Evolutionary conservation across 2,329 filamentous ascomycete species (phyloP), one percentile per base, ranked within the genome.

Genomic region (Ceratocystis cubensis): DNA sequence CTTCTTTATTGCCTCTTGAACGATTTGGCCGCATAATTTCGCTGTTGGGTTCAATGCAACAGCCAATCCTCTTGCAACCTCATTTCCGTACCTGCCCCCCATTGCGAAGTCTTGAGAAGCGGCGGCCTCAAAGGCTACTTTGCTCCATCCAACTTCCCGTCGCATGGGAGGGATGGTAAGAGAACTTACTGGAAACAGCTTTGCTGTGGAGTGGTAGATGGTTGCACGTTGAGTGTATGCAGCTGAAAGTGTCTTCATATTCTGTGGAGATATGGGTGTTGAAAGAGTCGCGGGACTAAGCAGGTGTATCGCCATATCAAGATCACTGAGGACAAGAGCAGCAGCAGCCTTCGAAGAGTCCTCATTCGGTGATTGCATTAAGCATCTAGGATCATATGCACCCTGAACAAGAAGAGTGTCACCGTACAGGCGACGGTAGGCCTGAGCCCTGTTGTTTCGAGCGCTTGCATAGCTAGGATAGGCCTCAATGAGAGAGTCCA

Each of bases 401-500:
- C 75, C 75, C 28, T 75, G 71, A 45, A 84, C 73, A 25, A 87
- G 75, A 72, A 85, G 78, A 1, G 77, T 75, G 71, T 88, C 85
- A 10, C 85, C 86, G 69, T 87, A 84, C 66, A 85, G 75, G 61
- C 86, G 78, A 25, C 87, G 77, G 37, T 82, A 71, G 7, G 86
- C 80, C 73, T 92, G 89, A 2, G 86, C 88, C 63, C 88, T 81
- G 74, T 93, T 92, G 73, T 91, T 88, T 67, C 84, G 82, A 5
- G 85, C 87, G 69, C 86, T 89, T 25, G 88, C 87, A 74, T 92
- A 92, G 41, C 77, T 75, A 2, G 88, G 86, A 65, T 84, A 73
- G 28, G 81, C 75, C 1, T 76, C 71, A 50, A 91, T 82, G 41
- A 91, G 77, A 1, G 74, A 72, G 37, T 80, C 78, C 4, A 92